Evolutionary conservation across 2,329 filamentous ascomycete species (phyloP).

Genomic region (Graphium sp.): DNA sequence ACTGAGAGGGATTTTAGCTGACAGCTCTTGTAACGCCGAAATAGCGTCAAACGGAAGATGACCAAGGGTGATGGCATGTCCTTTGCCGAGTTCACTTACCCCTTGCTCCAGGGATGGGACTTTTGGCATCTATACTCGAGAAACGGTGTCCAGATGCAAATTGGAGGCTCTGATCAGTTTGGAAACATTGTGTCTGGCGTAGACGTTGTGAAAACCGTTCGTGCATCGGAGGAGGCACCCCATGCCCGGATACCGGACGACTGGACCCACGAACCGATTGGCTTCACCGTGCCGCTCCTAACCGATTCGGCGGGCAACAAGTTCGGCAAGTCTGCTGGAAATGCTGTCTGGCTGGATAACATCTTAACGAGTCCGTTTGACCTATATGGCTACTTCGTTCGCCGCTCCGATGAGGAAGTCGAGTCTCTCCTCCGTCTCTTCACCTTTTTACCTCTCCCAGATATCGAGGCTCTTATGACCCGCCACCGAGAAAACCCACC

Average conservation of each 20-base stretch:
- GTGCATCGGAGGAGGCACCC: slow-evolving; percentile 35
- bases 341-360: slow-evolving; percentile 81
- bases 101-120: slow-evolving; percentile 88
- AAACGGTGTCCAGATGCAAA: slow-evolving; percentile 61
- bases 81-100: slow-evolving; percentile 84
- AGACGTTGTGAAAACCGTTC: slow-evolving; percentile 65
- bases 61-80: slow-evolving; percentile 84
- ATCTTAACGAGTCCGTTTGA: slow-evolving; percentile 71
- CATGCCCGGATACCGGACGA: slow-evolving; percentile 18
- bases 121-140: slow-evolving; percentile 74
- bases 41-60: slow-evolving; percentile 64
- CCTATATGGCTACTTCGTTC: slow-evolving; percentile 79
- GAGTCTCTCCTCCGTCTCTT: slow-evolving; percentile 74
- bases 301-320: slow-evolving; percentile 77
- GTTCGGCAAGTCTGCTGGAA: slow-evolving; percentile 88
- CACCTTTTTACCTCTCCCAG: slow-evolving; percentile 61
- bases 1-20: not conserved
- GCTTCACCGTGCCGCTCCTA: slow-evolving; percentile 80
- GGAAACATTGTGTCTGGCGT: slow-evolving; percentile 90
- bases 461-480: slow-evolving; percentile 53
- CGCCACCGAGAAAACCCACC: slow-evolving; percentile 51
- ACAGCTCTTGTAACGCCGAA: slow-evolving; percentile 7
- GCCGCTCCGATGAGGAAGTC: slow-evolving; percentile 65
- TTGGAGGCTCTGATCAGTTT: slow-evolving; percentile 90
- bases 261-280: slow-evolving; percentile 46